Evolutionary conservation across 768 basidiomycete species (phyloP), one percentile per base, ranked within the genome.

Genomic region (Suillus bovinus): DNA sequence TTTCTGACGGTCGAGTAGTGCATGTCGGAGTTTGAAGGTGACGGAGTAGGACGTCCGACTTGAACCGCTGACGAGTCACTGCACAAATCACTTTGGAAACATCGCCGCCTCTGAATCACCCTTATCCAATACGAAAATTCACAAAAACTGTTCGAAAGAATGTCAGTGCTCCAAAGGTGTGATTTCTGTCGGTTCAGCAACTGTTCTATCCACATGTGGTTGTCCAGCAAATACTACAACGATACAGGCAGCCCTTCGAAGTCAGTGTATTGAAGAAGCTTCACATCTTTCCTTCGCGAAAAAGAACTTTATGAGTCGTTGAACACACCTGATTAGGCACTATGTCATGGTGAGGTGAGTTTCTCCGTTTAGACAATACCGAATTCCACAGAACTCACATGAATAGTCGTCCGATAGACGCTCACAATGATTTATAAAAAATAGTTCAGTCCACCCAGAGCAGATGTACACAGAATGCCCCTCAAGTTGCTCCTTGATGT

Each of bases 401-500:
- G 79, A 80, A 56, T 82, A 91, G 88, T 99, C 38, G 79, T 99
- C 64, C 99, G 97, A 96, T 99, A 62, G 96, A 99, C 72, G 96
- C 96, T 3, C 96, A 97, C 69, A 89, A 93, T 29, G 96, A 99
- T 73, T 94, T n/a, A n/a, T 99, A 79, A 11, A 97, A 99, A 76
- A 97, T 95, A 9, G 77, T 83, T 11, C 86, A 89, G 61, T 86
- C 90, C 17, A 95, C 95, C n/a, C 87, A 78, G 47, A 86, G 89
- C 68, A 95, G 96, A 38, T 97, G 98, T 99, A 53, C 96, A 99
- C 77, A 95, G 96, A 64, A 98, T 96, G 89, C 96, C 22, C 84
- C 98, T 50, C 92, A 97, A 5, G n/a, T 98, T 99, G 85, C 85
- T 99, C 56, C 60, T 87, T 77, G 86, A 80, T 73, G 63, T 80